phyloP scores from a whole-genome alignment of 306 rosid species.

The Lupinus albus region DNA sequence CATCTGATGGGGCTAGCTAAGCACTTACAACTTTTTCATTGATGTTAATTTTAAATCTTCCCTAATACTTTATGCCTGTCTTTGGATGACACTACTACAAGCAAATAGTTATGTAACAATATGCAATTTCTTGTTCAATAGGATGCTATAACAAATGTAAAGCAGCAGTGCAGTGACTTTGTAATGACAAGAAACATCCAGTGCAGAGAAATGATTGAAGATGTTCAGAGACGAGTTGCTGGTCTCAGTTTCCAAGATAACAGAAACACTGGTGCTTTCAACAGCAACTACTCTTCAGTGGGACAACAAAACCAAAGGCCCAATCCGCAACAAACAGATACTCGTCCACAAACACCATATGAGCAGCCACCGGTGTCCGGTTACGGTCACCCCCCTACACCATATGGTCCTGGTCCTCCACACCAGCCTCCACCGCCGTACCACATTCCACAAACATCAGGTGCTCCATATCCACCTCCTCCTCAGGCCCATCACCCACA shows the following conservation, averaged over 20 bases:
- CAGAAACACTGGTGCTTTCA: slow-evolving; percentile 55
- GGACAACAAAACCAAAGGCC: slow-evolving; percentile 73
- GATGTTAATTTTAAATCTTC: background rate
- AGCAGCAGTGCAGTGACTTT: slow-evolving; percentile 96
- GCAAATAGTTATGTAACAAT: slow-evolving; percentile 11
- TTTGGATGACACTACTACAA: slow-evolving; percentile 3
- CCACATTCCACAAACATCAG: slow-evolving; percentile 62
- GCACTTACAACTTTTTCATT: slow-evolving; percentile 1
- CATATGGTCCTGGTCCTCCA: slow-evolving; percentile 62
- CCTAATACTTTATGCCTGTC: background rate
- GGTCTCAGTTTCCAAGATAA: slow-evolving; percentile 88
- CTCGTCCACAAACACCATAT: slow-evolving; percentile 64
- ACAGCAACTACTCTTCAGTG: slow-evolving; percentile 52
- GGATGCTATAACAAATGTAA: slow-evolving; percentile 93
- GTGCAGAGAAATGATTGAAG: slow-evolving; percentile 95
- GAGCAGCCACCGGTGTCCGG: slow-evolving; percentile 68
- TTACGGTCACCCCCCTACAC: slow-evolving; percentile 57
- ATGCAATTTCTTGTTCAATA: slow-evolving; percentile 43
- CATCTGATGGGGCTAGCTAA: background rate
- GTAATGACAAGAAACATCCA: slow-evolving; percentile 97
- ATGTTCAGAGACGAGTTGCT: slow-evolving; percentile 87
- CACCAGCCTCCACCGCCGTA: slow-evolving; percentile 71
- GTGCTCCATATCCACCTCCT: slow-evolving; percentile 62
- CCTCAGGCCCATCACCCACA: slow-evolving; percentile 66
- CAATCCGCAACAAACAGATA: slow-evolving; percentile 59